These are phyloP conservation scores for Adansonia digitata DNA, from an alignment of 345 rosid species.

Conservation along the genomic window DNA sequence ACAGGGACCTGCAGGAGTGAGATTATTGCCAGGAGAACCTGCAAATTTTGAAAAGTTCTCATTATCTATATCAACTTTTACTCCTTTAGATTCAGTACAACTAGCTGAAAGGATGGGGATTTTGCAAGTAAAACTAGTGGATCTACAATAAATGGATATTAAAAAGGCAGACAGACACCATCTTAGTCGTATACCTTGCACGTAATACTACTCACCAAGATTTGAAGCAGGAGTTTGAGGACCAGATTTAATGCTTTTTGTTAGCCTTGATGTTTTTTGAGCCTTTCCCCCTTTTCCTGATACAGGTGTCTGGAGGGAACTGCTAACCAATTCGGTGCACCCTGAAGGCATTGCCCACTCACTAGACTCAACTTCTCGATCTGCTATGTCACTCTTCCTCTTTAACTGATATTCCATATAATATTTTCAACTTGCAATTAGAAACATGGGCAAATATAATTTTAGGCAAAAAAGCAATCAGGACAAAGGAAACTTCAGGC, in stretches of 20 bases:
- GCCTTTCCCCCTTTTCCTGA: constrained; percentile 76
- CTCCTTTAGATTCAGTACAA: constrained; percentile 8
- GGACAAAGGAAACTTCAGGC: background rate
- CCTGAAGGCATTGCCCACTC: constrained; percentile 48
- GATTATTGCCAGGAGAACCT: constrained; percentile 92
- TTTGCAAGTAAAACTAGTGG: constrained; percentile 10
- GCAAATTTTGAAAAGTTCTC: constrained; percentile 35
- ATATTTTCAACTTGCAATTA: constrained; percentile 13
- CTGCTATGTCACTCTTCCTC: constrained; percentile 62
- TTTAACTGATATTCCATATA: constrained; percentile 42
- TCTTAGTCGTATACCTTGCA: background rate
- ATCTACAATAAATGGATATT: constrained; percentile 5
- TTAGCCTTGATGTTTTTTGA: constrained; percentile 55
- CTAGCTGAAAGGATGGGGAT: background rate
- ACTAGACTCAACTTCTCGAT: constrained; percentile 47
- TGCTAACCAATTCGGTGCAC: constrained; percentile 38
- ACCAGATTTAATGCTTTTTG: constrained; percentile 58
- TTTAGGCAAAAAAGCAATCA: constrained; percentile 3
- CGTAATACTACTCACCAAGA: constrained; percentile 45
- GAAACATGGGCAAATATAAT: constrained; percentile 4
- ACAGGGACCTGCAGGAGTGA: constrained; percentile 80
- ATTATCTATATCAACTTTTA: constrained; percentile 15
- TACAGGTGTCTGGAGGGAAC: constrained; percentile 66
- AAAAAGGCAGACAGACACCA: background rate
- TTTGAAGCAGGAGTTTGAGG: constrained; percentile 55